Evolutionary conservation across 2,329 filamentous ascomycete genomes (phyloP).

Genomic region (Seiridium cupressi): DNA sequence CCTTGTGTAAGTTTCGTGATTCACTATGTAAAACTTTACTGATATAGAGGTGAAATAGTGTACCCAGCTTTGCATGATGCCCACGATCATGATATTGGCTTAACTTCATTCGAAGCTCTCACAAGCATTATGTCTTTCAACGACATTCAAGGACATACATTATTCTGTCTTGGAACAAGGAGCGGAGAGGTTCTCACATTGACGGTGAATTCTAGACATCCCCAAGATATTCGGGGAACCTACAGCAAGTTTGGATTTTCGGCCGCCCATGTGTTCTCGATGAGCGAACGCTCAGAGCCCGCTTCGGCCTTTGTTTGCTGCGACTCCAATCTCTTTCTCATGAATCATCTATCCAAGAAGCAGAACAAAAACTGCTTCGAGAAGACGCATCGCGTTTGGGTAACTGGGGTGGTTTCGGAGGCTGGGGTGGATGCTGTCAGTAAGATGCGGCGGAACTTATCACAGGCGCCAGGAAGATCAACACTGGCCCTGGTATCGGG

Average conservation of each 20-base stretch:
- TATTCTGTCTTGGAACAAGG: conserved; percentile 46
- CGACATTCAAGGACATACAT: conserved; percentile 21
- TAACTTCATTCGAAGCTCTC: conserved; percentile 36
- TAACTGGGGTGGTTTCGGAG: conserved; percentile 47
- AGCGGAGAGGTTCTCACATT: conserved; percentile 50
- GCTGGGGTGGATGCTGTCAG: conserved; percentile 47
- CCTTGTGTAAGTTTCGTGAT: conserved; percentile 12
- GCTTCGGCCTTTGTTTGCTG: conserved; percentile 41
- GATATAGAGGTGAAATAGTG: neutral
- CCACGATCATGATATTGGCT: neutral
- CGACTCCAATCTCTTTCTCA: conserved; percentile 21
- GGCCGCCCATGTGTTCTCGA: conserved; percentile 22
- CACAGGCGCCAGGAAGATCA: conserved; percentile 34
- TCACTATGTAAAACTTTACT: neutral
- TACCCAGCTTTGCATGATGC: neutral
- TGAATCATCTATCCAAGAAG: conserved; percentile 15
- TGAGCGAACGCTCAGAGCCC: conserved; percentile 37
- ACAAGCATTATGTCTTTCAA: conserved; percentile 41
- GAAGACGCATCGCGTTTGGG: conserved; percentile 46
- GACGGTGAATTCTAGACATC: conserved; percentile 13
- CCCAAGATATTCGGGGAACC: conserved; percentile 12
- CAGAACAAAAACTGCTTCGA: conserved; percentile 27
- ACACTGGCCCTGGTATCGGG: conserved; percentile 50
- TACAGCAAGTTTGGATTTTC: conserved; percentile 24
- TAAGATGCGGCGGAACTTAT: conserved; percentile 38